Base-by-base conservation (phyloP, 2,329 filamentous ascomycete species). In the Calonectria hongkongensis region DNA sequence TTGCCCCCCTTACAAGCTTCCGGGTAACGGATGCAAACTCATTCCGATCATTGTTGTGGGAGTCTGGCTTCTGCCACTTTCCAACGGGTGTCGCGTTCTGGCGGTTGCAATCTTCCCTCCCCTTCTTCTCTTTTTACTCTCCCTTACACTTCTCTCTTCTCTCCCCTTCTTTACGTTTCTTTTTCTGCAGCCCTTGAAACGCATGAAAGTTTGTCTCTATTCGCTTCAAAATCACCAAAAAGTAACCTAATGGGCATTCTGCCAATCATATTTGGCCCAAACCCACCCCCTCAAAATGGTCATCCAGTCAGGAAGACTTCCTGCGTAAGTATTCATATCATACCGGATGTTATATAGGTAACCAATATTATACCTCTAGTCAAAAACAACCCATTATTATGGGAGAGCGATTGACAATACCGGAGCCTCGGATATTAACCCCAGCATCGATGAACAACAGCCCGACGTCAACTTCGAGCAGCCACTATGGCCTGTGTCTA, bases 21-120 rank as follows among this genome's bases (percentile, higher is more conserved):
- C 41, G 25, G 58, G 41, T 6, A 25, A 63, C 41, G 58, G 58
- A 63, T 45, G 41, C 41, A 47, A 33, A 33, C 8, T 16, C 25
- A 63, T 63, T 63, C 58, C 58, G 39, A 43, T n/a, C 16, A 47
- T 63, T 12, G 58, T 47, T n/a, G 56, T 45, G 58, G 58, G 39
- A 47, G 58, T 47, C 41, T 43, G 39, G 21, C 58, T 45, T 63
- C 39, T 47, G 58, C 39, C 58, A 63, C 58, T 30, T 63, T 63
- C 39, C 41, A 63, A 63, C 58, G 39, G 39, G 39, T 21, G 18
- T 28, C 58, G 27, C 18, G 25, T 9, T 28, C 41, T 33, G 25
- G 25, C 28, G 18, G 13, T n/a, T 25, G 27, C 27, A 33, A 15
- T n/a, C 9, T 62, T 25, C 36, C n/a, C 36, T 18, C 25, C 25